Percentiles rank a stretch among this genome's conserved stretches.
These are phyloP conservation scores for Simplicillium aogashimaense DNA, from an alignment of 2,329 filamentous ascomycete genomes.

Conservation along the genomic window DNA sequence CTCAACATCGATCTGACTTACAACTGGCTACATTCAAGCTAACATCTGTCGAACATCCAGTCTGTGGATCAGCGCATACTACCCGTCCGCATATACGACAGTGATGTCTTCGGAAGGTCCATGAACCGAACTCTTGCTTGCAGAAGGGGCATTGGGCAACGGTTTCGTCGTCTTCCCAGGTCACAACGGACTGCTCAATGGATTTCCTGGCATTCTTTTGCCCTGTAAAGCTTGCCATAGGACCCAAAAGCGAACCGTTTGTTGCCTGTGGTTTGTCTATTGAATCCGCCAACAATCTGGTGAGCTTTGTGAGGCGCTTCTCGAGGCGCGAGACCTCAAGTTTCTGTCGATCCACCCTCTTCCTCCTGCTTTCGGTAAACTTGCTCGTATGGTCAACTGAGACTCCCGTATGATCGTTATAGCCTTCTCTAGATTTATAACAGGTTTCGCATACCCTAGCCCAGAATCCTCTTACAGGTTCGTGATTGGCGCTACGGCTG, in stretches of 20 bases:
- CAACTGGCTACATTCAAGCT: constrained; percentile 62
- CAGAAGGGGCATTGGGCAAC: constrained; percentile 85
- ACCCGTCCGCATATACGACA: constrained; percentile 89
- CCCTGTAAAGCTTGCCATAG: constrained; percentile 51
- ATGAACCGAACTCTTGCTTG: constrained; percentile 88
- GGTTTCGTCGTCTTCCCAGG: constrained; percentile 84
- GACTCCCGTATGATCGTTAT: constrained; percentile 76
- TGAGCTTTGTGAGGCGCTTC: constrained; percentile 84
- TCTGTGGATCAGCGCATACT: constrained; percentile 80
- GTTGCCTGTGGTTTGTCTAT: constrained; percentile 51
- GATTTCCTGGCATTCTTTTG: constrained; percentile 69
- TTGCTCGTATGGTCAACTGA: constrained; percentile 60
- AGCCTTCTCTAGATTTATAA: constrained; percentile 91
- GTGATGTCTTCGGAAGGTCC: constrained; percentile 88
- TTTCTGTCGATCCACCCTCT: constrained; percentile 72
- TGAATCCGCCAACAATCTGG: constrained; percentile 67
- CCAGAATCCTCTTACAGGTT: constrained; percentile 85
- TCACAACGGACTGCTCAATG: constrained; percentile 84
- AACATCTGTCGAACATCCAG: constrained; percentile 76
- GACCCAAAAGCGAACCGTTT: constrained; percentile 45
- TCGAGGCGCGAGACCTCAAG: constrained; percentile 85
- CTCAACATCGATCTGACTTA: constrained; percentile 13
- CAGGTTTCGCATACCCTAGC: constrained; percentile 97
- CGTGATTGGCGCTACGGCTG: constrained; percentile 77
- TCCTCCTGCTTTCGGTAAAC: constrained; percentile 63